Evolutionary conservation across 345 rosid species (phyloP), one percentile per base, ranked within the genome.

Genomic region (Passiflora organensis): DNA sequence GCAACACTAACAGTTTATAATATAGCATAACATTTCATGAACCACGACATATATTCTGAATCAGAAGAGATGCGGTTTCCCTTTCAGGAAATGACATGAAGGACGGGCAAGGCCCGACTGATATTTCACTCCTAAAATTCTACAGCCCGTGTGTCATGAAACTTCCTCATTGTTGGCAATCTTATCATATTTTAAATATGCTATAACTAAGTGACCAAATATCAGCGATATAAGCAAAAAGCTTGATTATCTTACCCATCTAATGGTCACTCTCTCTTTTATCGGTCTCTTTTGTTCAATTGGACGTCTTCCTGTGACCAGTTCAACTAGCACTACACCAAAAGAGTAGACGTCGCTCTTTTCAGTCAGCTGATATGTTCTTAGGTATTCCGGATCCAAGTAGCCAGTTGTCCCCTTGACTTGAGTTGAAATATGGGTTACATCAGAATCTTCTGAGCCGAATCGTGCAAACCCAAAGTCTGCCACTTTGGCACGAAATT

Each of bases 401-500:
- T 85, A 88, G 19, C 96, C 90, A 13, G 82, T 62, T 19, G 93
- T 79, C 50, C 96, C 96, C 79, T 85, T 88, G 56, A 88, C 65
- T 56, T 85, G 87, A 60, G 96, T 88, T 20, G 96, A 85, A 54
- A 88, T 76, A 66, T 88, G 96, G 56, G 87, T 79, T 36, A 69
- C 87, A 23, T 34, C 68, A 9, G 80, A 60, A 63, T 83, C 91
- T 62, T 71, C 94, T 3, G 72, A 20, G 21, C 68, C 75, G 60
- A 78, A 63, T 47, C 95, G 74, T 19, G 98, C 98, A 54, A 91
- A 81, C 10, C 96, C 98, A 63, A 91, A 91, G 63, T 91, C 98
- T 14, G 95, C 75, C 43, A 91, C 96, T 76, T 88, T 88, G 42
- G 95, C 98, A 39, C 96, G 78, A 21, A 84, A 82, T 53, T 86